Evolutionary conservation across 345 rosid species (phyloP).

Genomic region (Populus euphratica): DNA sequence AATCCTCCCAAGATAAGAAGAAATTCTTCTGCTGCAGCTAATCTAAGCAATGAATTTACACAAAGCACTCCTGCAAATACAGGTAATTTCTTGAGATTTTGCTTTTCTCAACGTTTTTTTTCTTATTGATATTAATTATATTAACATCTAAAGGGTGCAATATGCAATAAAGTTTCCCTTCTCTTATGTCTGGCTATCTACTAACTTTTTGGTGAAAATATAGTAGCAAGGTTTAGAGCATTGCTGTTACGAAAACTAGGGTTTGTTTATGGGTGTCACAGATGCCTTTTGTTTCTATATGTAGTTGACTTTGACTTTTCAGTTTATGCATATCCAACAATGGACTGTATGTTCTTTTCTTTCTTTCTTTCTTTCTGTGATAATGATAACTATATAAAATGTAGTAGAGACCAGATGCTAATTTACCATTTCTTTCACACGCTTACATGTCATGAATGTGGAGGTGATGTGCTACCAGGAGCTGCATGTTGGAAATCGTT

Average conservation of each 20-base stretch:
- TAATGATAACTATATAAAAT: background rate
- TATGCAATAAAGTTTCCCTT: background rate
- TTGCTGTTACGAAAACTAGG: background rate
- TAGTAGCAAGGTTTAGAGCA: background rate
- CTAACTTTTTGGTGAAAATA: background rate
- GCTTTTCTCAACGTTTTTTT: background rate
- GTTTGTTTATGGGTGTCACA: background rate
- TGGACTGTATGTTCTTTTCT: background rate
- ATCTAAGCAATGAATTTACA: conserved; percentile 47
- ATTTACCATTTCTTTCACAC: background rate
- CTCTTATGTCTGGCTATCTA: background rate
- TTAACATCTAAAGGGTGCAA: background rate
- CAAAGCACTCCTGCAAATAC: conserved; percentile 37
- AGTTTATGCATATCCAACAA: too few species aligned
- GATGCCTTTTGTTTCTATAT: background rate
- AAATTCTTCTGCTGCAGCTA: conserved; percentile 68
- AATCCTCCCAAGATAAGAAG: conserved; percentile 54
- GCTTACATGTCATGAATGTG: background rate
- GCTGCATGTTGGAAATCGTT: background rate
- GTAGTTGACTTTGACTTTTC: background rate
- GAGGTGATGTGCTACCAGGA: background rate
- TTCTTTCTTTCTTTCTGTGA: background rate
- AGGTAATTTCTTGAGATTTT: conserved; percentile 33
- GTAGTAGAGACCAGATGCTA: background rate
- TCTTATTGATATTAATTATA: background rate